phyloP scores from a whole-genome alignment of 139 green algal species.

The Tetraselmis chui region DNA sequence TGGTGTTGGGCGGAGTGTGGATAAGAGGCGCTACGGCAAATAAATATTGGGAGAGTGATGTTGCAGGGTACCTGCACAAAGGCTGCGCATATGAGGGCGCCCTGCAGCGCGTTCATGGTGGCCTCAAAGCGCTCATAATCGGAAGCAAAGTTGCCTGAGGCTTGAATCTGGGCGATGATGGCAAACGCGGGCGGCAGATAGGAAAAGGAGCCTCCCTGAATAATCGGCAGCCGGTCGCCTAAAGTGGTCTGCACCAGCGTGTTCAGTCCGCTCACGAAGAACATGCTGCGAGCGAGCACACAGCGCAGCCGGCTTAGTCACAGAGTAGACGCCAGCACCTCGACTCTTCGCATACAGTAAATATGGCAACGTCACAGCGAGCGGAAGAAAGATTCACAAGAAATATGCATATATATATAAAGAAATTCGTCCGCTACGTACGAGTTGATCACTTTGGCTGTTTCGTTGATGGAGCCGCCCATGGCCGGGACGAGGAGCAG shows the following conservation, averaged over 20 bases:
- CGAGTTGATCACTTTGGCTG: background rate
- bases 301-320: too few relatives aligned
- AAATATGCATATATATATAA: too few relatives aligned
- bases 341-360: too few relatives aligned
- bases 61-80: background rate
- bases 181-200: constrained; percentile 52
- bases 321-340: too few relatives aligned
- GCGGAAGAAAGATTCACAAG: too few relatives aligned
- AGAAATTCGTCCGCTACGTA: too few relatives aligned
- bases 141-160: constrained; percentile 19
- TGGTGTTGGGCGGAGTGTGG: too few relatives aligned
- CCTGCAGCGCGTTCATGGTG: background rate
- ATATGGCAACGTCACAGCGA: too few relatives aligned
- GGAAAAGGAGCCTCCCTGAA: constrained; percentile 57
- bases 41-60: too few relatives aligned
- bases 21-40: background rate
- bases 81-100: background rate
- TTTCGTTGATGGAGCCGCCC: constrained; percentile 26
- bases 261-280: constrained; percentile 53
- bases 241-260: constrained; percentile 58
- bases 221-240: constrained; percentile 53
- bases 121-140: constrained; percentile 51
- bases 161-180: constrained; percentile 40
- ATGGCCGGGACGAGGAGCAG: constrained; percentile 46
- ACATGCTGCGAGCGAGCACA: constrained; percentile 49